Conservation (phyloP, 345 rosid species). For the Boechera retrofracta region DNA sequence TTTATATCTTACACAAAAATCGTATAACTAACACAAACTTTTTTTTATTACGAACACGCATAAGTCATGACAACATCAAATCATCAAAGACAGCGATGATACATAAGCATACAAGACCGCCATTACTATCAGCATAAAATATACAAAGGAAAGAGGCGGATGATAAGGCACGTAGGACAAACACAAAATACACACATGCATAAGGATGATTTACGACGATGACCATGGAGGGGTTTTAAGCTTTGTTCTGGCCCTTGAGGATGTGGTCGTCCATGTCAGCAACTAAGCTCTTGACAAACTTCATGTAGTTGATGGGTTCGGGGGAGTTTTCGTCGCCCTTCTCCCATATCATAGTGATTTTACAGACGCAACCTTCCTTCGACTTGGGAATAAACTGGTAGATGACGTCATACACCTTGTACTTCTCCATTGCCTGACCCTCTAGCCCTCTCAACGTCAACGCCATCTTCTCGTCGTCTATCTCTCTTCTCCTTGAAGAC, state of each 20-base stretch:
- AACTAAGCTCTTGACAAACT: constrained; percentile 30
- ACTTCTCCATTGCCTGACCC: constrained; percentile 17
- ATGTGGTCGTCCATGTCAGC: constrained; percentile 38
- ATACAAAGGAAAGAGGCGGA: constrained; percentile 21
- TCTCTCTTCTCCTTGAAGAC: constrained; percentile 35
- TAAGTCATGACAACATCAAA: not conserved
- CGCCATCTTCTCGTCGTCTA: constrained; percentile 24
- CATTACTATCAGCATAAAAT: constrained; percentile 1
- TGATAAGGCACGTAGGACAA: constrained; percentile 1
- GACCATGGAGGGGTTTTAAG: constrained; percentile 1
- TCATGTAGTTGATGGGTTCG: constrained; percentile 31
- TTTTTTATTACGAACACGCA: constrained; percentile 1
- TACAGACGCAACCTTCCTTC: constrained; percentile 26
- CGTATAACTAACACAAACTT: not conserved
- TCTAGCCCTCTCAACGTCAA: constrained; percentile 18
- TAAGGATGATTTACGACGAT: not conserved
- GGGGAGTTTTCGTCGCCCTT: constrained; percentile 10
- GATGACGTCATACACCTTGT: constrained; percentile 8
- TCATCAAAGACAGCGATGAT: constrained; percentile 13
- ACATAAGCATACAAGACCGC: constrained; percentile 26
- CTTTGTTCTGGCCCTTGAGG: constrained; percentile 16
- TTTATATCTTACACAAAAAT: not conserved
- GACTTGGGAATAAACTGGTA: constrained; percentile 15
- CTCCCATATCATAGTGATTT: constrained; percentile 37
- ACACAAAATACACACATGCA: not conserved